Percentiles rank a stretch among this genome's conserved stretches.
Conservation (phyloP, 1,284 basidiomycete genomes). For the Veloporphyrellus conicus region DNA sequence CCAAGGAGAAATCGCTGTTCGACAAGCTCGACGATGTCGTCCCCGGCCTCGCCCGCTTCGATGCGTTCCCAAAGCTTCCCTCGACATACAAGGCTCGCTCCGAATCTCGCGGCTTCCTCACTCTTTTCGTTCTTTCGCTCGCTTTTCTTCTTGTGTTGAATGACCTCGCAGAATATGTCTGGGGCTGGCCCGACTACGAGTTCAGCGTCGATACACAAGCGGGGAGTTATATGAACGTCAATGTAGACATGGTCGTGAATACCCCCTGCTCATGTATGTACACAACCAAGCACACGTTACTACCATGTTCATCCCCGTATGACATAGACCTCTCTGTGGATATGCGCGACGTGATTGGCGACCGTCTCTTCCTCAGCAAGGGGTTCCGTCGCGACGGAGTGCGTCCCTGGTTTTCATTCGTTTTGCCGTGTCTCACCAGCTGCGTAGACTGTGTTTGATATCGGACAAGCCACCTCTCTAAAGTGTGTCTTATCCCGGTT, state of each 20-base stretch:
- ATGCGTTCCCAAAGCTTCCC: conserved; percentile 87
- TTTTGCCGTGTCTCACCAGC: conserved; percentile 5
- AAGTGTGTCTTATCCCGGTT: conserved; percentile 42
- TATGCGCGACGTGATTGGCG: conserved; percentile 87
- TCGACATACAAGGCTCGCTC: conserved; percentile 85
- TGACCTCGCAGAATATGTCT: conserved; percentile 86
- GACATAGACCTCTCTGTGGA: conserved; percentile 77
- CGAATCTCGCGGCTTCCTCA: conserved; percentile 83
- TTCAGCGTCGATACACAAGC: conserved; percentile 76
- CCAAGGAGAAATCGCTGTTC: conserved; percentile 23
- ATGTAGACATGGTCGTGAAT: conserved; percentile 86
- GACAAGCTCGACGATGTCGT: conserved; percentile 34
- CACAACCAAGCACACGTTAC: not conserved
- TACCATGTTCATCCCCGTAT: not conserved
- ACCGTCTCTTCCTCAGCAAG: conserved; percentile 81
- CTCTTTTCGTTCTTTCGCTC: conserved; percentile 70
- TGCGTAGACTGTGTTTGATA: conserved; percentile 71
- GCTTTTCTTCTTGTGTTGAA: conserved; percentile 78
- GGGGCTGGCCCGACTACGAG: conserved; percentile 84
- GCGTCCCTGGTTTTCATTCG: conserved; percentile 25
- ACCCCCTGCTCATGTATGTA: conserved; percentile 88
- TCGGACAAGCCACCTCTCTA: conserved; percentile 74
- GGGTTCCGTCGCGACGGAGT: conserved; percentile 86
- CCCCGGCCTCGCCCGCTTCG: conserved; percentile 53
- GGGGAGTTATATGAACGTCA: conserved; percentile 69